A percentile compares a stretch with the other conserved stretches of the same genome.
These are phyloP conservation scores for Gossypium mustelinum DNA, from an alignment of 345 rosid species.

Conservation along the genomic window DNA sequence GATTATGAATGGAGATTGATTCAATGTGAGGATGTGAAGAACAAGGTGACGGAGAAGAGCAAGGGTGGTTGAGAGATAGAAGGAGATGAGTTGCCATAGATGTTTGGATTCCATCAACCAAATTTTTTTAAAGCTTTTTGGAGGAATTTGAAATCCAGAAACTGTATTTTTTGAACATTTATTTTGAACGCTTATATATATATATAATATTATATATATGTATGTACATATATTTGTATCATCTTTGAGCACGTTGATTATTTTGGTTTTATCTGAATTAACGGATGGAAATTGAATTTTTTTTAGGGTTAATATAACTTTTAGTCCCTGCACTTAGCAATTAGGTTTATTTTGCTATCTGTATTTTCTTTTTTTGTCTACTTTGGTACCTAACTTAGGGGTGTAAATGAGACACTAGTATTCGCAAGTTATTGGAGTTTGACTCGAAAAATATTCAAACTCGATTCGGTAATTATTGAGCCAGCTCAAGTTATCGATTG, in stretches of 20 bases:
- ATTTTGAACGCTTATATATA: too few relatives aligned
- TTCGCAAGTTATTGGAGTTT: too few relatives aligned
- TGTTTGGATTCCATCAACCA: constrained; percentile 3
- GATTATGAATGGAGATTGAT: constrained; percentile 30
- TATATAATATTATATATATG: too few relatives aligned
- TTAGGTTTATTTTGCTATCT: background rate
- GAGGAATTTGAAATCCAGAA: background rate
- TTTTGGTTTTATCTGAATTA: background rate
- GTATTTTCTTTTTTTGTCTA: too few relatives aligned
- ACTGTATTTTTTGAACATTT: too few relatives aligned
- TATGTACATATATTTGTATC: too few relatives aligned
- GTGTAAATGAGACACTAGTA: too few relatives aligned
- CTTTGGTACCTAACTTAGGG: too few relatives aligned
- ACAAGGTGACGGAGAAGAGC: constrained; percentile 4
- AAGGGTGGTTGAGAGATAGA: constrained; percentile 14
- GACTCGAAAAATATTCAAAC: too few relatives aligned
- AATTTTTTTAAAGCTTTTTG: background rate
- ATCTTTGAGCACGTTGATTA: background rate
- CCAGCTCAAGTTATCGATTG: too few relatives aligned
- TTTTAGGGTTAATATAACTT: too few relatives aligned
- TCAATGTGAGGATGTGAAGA: background rate
- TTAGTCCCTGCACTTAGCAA: background rate
- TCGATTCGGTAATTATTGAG: too few relatives aligned
- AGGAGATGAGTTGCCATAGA: constrained; percentile 14
- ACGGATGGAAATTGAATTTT: background rate